phyloP scores from a whole-genome alignment of 2,329 filamentous ascomycete genomes.

The Didymella arachidicola region DNA sequence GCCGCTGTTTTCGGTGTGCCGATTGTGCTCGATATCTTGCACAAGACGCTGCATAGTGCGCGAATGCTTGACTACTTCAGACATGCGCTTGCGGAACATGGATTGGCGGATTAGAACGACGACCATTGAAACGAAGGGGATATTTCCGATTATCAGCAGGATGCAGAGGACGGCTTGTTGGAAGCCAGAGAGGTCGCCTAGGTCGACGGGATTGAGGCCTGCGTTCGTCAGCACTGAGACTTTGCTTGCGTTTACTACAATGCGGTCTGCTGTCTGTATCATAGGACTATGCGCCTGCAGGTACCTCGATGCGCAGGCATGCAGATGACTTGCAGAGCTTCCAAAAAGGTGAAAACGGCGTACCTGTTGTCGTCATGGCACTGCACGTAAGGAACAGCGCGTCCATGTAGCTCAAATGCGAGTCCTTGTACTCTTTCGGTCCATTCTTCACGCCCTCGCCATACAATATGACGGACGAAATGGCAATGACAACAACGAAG shows the following conservation, averaged over 20 bases:
- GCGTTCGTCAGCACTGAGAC: background rate
- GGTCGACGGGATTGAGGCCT: slow-evolving; percentile 40
- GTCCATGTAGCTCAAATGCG: slow-evolving; percentile 36
- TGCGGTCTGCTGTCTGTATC: too few species aligned
- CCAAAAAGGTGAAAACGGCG: background rate
- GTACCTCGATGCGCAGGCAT: too few species aligned
- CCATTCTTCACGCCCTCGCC: slow-evolving; percentile 38
- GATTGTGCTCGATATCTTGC: slow-evolving; percentile 35
- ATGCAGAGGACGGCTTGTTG: slow-evolving; percentile 41
- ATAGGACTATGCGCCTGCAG: too few species aligned
- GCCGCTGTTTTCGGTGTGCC: slow-evolving; percentile 14
- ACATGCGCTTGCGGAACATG: slow-evolving; percentile 39
- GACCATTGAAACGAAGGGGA: slow-evolving; percentile 42
- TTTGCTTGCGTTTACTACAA: too few species aligned
- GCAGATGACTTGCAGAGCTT: too few species aligned
- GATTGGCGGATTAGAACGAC: slow-evolving; percentile 38
- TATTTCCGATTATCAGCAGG: slow-evolving; percentile 41
- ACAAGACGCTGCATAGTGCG: slow-evolving; percentile 35
- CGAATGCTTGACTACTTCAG: slow-evolving; percentile 39
- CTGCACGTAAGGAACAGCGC: slow-evolving; percentile 40
- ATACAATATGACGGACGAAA: slow-evolving; percentile 41
- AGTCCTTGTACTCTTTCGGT: slow-evolving; percentile 26
- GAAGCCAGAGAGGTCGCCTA: slow-evolving; percentile 36
- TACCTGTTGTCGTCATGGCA: slow-evolving; percentile 45
- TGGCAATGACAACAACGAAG: slow-evolving; percentile 37